These are phyloP conservation scores for Fusarium paranaense DNA, from an alignment of 2,329 filamentous ascomycete genomes.

Conservation along the genomic window DNA sequence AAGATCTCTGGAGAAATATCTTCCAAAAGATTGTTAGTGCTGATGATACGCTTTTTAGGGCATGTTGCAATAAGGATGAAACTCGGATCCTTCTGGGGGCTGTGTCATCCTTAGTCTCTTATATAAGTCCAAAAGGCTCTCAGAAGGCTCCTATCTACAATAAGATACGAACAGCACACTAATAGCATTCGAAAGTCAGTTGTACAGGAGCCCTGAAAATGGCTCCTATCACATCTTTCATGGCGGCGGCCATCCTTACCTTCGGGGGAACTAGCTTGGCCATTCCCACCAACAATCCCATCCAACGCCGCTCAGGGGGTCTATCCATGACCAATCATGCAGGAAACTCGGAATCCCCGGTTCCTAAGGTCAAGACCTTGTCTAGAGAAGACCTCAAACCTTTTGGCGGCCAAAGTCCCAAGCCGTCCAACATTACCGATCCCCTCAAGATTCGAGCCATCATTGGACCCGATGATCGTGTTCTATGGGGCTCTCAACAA, in stretches of 20 bases:
- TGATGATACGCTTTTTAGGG: background rate
- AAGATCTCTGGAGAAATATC: background rate
- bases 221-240: background rate
- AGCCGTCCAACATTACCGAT: background rate
- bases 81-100: background rate
- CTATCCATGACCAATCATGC: background rate
- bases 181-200: background rate
- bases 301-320: too few species aligned
- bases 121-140: background rate
- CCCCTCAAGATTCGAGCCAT: background rate
- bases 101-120: background rate
- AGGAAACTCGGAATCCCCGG: background rate
- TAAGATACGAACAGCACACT: background rate
- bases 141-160: background rate
- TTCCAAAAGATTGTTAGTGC: background rate
- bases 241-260: background rate
- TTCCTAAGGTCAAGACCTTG: background rate
- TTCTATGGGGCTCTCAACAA: background rate
- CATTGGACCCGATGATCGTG: slow-evolving; percentile 4
- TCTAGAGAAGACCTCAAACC: background rate
- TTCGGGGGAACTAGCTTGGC: background rate
- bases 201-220: background rate
- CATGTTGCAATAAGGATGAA: background rate
- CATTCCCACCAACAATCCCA: background rate
- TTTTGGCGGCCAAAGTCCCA: background rate